A percentile compares a stretch with the other conserved stretches of the same genome.
phyloP scores from a whole-genome alignment of 768 basidiomycete species.

The Crassisporium funariophilum region DNA sequence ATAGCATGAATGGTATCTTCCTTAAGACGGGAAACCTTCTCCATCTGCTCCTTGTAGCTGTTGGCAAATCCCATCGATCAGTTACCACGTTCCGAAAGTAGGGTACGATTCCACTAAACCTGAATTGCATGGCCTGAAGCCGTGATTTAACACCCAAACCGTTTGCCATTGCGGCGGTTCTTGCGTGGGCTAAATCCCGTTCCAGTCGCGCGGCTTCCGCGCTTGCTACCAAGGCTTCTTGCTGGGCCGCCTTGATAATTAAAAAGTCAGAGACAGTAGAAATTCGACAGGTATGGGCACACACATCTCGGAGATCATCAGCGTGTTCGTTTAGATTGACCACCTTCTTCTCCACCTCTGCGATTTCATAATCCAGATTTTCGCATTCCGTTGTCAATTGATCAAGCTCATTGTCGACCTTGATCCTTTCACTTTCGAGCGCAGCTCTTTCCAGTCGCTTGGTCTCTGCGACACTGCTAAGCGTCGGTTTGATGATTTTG shows the following conservation, averaged over 20 bases:
- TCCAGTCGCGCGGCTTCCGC: constrained; percentile 69
- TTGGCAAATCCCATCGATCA: constrained; percentile 1
- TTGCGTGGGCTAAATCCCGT: constrained; percentile 71
- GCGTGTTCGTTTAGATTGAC: constrained; percentile 71
- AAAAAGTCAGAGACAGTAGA: constrained; percentile 1
- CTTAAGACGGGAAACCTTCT: constrained; percentile 70
- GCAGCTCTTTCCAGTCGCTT: constrained; percentile 69
- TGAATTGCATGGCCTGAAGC: constrained; percentile 74
- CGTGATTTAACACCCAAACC: constrained; percentile 84
- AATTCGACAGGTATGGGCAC: constrained; percentile 4
- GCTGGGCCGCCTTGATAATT: constrained; percentile 65
- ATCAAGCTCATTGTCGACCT: constrained; percentile 83
- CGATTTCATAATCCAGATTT: constrained; percentile 77
- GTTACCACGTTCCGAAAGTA: constrained; percentile 6
- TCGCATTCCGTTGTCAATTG: constrained; percentile 76
- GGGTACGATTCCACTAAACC: constrained; percentile 32
- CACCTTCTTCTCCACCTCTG: constrained; percentile 74
- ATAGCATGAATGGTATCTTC: constrained; percentile 83
- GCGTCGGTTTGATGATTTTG: constrained; percentile 73
- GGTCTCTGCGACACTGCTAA: constrained; percentile 70
- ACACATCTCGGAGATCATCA: constrained; percentile 79
- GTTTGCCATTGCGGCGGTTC: constrained; percentile 73
- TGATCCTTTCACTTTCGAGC: constrained; percentile 77
- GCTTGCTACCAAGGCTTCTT: constrained; percentile 68
- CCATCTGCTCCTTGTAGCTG: constrained; percentile 80